Evolutionary conservation across 2,329 filamentous ascomycete species (phyloP), one percentile per base, ranked within the genome.

Genomic region (Aspergillus sp.): DNA sequence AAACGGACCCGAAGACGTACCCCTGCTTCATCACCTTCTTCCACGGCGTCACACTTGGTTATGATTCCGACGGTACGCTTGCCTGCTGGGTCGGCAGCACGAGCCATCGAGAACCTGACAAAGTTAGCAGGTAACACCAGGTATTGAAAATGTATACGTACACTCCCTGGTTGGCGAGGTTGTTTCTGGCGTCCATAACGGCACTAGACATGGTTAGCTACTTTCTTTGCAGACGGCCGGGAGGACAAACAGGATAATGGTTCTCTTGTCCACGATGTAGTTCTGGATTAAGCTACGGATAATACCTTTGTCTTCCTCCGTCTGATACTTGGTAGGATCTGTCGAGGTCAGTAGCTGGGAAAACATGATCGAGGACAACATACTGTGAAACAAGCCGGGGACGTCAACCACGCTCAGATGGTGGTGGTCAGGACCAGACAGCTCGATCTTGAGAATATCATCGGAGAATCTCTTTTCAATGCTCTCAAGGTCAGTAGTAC

Each of bases 121-220:
- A 1, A 2, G 15, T 45, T 50, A 45, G 30, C 4, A 9, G n/a
- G 11, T 20, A 6, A 9, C 11, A 3, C 5, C 4, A 17, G 17
- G 1, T 0, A 2, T 5, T 17, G 17, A 11, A 6, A 34, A 30
- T 8, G 18, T n/a, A n/a, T 12, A 49, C 58, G 15, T 55, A 60
- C 55, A 88, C 80, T 17, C 79, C 74, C 63, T 89, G 86, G 47
- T 85, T 84, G 2, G 81, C 81, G 59, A 79, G 73, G 47, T 83
- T 77, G 41, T 76, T 74, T 48, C 74, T 76, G 2, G 80, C 81
- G 1, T 65, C 62, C 59, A 64, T 61, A 12, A 63, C 58, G 12
- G 60, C 56, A 9, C 62, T 61, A 22, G 2, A 5, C 4, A 13
- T n/a, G 2, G 8, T 47, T 36, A 48, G 51, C 38, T n/a, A 47